Conservation (phyloP, 352 stramenopile genomes). For the Globisporangium solare region DNA sequence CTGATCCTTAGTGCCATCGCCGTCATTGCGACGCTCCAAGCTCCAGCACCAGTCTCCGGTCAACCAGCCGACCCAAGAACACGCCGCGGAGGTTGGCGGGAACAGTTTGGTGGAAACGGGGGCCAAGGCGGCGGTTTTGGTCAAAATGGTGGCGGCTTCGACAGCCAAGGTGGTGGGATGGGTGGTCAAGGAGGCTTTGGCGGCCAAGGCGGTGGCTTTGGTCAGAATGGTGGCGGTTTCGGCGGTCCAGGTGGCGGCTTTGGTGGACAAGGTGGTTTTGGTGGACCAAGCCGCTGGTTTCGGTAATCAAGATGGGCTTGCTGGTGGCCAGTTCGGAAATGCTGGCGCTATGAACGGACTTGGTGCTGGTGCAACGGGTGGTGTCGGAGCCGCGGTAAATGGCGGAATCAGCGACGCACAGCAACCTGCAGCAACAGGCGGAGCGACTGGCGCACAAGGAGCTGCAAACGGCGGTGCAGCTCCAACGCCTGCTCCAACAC, state of each 20-base stretch:
- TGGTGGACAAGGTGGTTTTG: too few relatives aligned
- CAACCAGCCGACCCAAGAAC: background rate
- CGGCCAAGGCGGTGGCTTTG: too few relatives aligned
- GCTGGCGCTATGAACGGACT: background rate
- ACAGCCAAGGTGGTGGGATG: background rate
- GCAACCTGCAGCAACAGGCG: background rate
- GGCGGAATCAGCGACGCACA: background rate
- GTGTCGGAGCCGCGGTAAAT: background rate
- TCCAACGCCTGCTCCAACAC: background rate
- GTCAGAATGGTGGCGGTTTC: background rate
- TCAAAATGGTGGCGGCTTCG: background rate
- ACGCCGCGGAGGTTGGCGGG: conserved; percentile 1
- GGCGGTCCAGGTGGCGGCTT: background rate
- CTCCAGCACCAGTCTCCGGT: background rate
- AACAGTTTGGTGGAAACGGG: conserved; percentile 2
- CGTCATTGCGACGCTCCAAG: background rate
- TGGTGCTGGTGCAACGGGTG: conserved; percentile 1
- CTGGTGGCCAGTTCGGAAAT: background rate
- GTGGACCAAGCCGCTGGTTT: too few relatives aligned
- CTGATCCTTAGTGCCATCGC: conserved; percentile 2
- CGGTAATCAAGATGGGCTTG: background rate
- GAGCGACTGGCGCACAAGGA: background rate
- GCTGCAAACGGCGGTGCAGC: background rate
- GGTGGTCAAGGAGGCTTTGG: background rate
- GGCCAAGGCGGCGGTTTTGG: background rate